Base-by-base conservation (phyloP, 306 rosid genomes). In the Vigna unguiculata region DNA sequence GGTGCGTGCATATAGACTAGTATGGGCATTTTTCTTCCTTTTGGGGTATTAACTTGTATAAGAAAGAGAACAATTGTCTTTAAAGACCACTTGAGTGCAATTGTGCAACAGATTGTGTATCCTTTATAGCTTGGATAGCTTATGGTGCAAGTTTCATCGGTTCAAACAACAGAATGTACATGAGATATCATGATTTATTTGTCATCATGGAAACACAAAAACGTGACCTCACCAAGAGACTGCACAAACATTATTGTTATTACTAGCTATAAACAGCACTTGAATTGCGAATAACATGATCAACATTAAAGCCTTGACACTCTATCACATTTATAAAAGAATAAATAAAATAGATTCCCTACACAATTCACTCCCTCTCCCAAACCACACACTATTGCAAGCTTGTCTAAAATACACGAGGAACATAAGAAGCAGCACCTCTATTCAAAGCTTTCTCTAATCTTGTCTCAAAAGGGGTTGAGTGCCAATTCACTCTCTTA, bases 381-480 rank as follows among this genome's bases (percentile, higher is more conserved):
- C 51, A 78, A 46, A 25, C 72, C 78, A 84, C 70, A 48, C 25
- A 49, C 30, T 30, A 60, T 64, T 71, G 58, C 83, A 78, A 71
- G 80, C 68, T 64, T 28, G 74, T 69, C 76, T 66, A 79, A 78
- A 32, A 51, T 57, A 69, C 82, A 70, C 60, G 40, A 54, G 77
- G 82, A 62, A 61, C 75, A 58, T n/a, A 72, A 65, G 88, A 57
- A 77, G 83, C 78, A 69, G 81, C 81, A 69, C 87, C 89, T 74
- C 80, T 67, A 32, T 86, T 85, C 91, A 93, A 69, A 82, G 96
- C 97, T 83, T 93, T 89, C 85, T 93, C 97, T 78, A 89, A 71
- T 78, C 97, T 88, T 45, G 91, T 84, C 87, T 88, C 98, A 78
- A 93, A 93, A 67, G 96, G 98, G 61, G 96, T 93, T 52, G 93